Evolutionary conservation across 257 asterid species (phyloP).

Genomic region (Capsicum chinense): DNA sequence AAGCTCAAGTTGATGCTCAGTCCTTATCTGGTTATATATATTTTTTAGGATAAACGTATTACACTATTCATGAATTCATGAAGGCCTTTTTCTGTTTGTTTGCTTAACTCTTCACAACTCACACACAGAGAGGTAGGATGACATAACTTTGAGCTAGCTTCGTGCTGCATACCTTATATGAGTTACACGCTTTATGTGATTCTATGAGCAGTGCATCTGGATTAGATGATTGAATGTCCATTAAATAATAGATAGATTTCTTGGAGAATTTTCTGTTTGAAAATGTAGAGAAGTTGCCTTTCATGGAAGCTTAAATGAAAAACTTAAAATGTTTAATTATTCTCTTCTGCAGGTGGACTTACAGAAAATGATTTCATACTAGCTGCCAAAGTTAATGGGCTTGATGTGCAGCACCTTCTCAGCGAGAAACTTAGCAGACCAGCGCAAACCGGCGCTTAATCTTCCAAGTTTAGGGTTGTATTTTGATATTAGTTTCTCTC

Average conservation of each 20-base stretch:
- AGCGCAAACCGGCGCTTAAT: not conserved
- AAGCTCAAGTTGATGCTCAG: not conserved
- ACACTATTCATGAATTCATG: not conserved
- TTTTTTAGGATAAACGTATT: not conserved
- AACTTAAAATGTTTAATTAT: not conserved
- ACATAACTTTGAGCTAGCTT: not conserved
- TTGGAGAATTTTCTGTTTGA: conserved; percentile 13
- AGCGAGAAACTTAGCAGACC: conserved; percentile 59
- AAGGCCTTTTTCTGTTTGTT: not conserved
- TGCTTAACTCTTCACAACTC: not conserved
- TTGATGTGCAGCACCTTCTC: conserved; percentile 69
- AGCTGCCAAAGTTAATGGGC: conserved; percentile 78
- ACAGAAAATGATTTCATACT: conserved; percentile 96
- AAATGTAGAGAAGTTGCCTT: not conserved
- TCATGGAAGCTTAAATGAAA: not conserved
- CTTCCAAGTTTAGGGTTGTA: conserved; percentile 14
- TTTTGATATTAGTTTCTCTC: not conserved
- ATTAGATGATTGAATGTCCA: not conserved
- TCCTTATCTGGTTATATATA: not conserved
- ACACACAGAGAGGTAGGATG: not conserved
- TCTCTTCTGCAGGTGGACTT: conserved; percentile 68
- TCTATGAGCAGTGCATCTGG: not conserved
- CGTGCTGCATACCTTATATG: not conserved
- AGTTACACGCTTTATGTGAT: not conserved
- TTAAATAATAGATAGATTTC: not conserved